A percentile compares a stretch with the other conserved stretches of the same genome.
These are phyloP conservation scores for Blastobotrys indianensis DNA, from an alignment of 1,139 yeast species.

Conservation along the genomic window DNA sequence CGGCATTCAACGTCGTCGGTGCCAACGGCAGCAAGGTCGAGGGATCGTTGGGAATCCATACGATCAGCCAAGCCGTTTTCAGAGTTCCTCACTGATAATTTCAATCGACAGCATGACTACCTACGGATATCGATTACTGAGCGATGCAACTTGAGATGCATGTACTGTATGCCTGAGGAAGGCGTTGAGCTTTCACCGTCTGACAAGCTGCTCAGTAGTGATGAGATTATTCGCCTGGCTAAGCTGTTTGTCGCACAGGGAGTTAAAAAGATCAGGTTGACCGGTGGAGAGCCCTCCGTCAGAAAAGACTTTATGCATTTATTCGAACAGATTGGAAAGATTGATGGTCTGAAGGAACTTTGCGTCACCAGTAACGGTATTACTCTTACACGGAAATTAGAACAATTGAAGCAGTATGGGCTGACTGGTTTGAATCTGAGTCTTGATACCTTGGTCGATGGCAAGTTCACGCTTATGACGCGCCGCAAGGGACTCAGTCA, in stretches of 20 bases:
- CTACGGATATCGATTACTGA: conserved; percentile 46
- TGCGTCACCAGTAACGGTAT: conserved; percentile 48
- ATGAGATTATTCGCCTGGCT: conserved; percentile 41
- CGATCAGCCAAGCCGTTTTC: conserved; percentile 34
- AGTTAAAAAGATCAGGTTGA: conserved; percentile 43
- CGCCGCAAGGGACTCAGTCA: conserved; percentile 42
- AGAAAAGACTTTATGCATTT: conserved; percentile 43
- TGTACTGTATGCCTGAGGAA: conserved; percentile 53
- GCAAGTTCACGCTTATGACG: conserved; percentile 44
- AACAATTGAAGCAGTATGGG: conserved; percentile 37
- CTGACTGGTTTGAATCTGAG: conserved; percentile 43
- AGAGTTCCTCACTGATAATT: conserved; percentile 41
- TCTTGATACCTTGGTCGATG: conserved; percentile 45
- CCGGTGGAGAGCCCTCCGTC: conserved; percentile 53
- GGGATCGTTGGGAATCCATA: conserved; percentile 21
- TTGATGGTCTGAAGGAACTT: conserved; percentile 40
- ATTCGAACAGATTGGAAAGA: conserved; percentile 34
- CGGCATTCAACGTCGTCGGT: neutral
- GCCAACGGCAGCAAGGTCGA: neutral
- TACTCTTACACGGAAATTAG: conserved; percentile 42
- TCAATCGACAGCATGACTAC: conserved; percentile 42
- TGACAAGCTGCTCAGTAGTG: conserved; percentile 36
- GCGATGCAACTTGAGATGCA: conserved; percentile 45
- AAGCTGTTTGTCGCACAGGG: conserved; percentile 42
- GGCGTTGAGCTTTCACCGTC: conserved; percentile 44